phyloP scores from a whole-genome alignment of 2,329 filamentous ascomycete genomes.

The Plenodomus lindquistii region DNA sequence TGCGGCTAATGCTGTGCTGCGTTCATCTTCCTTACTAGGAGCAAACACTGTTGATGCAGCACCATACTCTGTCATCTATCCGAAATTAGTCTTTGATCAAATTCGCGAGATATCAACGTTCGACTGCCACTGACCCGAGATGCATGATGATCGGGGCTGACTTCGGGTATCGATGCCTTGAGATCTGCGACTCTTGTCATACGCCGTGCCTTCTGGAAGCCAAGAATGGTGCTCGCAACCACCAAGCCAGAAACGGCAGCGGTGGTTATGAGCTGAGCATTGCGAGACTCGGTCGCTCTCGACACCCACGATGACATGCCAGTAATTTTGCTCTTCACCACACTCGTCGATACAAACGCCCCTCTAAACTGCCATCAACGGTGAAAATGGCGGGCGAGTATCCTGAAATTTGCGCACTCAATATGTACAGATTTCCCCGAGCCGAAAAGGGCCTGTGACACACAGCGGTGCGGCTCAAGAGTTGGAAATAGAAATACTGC shows the following conservation, averaged over 20 bases:
- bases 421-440: too few species aligned
- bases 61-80: slow-evolving; percentile 65
- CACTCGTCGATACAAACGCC: slow-evolving; percentile 1
- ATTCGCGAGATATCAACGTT: neutral
- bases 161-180: slow-evolving; percentile 64
- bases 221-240: slow-evolving; percentile 58
- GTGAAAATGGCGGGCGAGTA: neutral
- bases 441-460: neutral
- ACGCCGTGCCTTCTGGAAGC: slow-evolving; percentile 59
- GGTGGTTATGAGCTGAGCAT: slow-evolving; percentile 69
- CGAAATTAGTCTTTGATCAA: slow-evolving; percentile 38
- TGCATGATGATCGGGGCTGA: slow-evolving; percentile 55
- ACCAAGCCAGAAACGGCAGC: slow-evolving; percentile 61
- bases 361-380: slow-evolving; percentile 7
- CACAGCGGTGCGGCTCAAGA: slow-evolving; percentile 8
- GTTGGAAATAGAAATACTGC: too few species aligned
- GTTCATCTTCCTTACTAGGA: slow-evolving; percentile 59
- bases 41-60: slow-evolving; percentile 52
- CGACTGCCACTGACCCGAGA: slow-evolving; percentile 50
- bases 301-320: slow-evolving; percentile 53
- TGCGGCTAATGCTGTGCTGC: slow-evolving; percentile 61
- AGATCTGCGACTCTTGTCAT: slow-evolving; percentile 60
- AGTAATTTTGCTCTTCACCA: slow-evolving; percentile 2
- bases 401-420: neutral
- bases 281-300: slow-evolving; percentile 50